A percentile compares a stretch with the other conserved stretches of the same genome.
Conservation (phyloP, 2,329 filamentous ascomycete genomes). For the Calonectria montana region DNA sequence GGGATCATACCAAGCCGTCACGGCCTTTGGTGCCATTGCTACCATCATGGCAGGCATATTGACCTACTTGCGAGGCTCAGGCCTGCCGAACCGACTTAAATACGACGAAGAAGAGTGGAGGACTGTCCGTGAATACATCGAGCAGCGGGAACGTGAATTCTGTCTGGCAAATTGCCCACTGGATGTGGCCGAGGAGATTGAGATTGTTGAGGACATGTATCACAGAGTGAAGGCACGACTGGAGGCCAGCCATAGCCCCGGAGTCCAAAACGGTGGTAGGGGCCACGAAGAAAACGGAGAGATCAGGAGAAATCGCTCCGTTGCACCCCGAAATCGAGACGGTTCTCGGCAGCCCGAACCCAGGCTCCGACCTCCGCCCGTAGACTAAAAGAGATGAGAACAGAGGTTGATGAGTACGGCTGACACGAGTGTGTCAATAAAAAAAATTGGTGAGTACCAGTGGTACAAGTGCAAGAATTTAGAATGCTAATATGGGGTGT, state of each 20-base stretch:
- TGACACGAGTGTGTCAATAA: background rate
- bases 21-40: constrained; percentile 11
- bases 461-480: background rate
- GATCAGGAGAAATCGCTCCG: background rate
- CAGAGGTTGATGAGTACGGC: background rate
- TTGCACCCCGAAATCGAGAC: background rate
- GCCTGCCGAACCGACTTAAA: background rate
- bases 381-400: background rate
- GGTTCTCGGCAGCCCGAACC: background rate
- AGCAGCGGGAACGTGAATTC: constrained; percentile 20
- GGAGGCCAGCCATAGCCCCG: background rate
- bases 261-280: background rate
- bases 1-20: constrained; percentile 9
- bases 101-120: constrained; percentile 14
- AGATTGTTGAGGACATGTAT: constrained; percentile 21
- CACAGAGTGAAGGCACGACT: constrained; percentile 2
- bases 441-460: background rate
- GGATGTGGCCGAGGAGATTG: constrained; percentile 16
- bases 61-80: constrained; percentile 16
- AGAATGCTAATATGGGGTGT: background rate
- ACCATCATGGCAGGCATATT: constrained; percentile 19
- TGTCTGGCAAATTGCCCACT: constrained; percentile 1
- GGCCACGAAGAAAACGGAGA: background rate
- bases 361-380: background rate
- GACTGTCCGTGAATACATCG: constrained; percentile 10